Base-by-base conservation (phyloP, 2,329 filamentous ascomycete genomes). In the Penicillium sp. region DNA sequence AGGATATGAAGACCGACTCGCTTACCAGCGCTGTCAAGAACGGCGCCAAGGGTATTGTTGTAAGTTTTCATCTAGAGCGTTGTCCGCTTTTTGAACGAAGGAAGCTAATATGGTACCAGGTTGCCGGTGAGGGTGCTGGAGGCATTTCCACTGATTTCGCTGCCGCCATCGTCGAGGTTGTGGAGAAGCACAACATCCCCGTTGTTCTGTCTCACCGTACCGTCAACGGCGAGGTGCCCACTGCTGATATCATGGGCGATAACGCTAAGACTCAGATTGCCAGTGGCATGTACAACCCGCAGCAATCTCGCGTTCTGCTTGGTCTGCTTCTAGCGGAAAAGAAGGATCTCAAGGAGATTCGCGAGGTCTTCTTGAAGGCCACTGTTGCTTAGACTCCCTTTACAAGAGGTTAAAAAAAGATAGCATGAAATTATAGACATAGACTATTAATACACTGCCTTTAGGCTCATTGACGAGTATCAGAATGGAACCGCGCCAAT, bases 1-100 rank as follows among this genome's bases (percentile, higher is more conserved):
- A 66, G 58, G 65, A 67, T 43, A 67, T 67, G 64, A 58, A 57
- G 14, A 58, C 54, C 16, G 65, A 67, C 49, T 61, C 59, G 3
- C 49, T 67, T 5, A 64, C 60, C 21, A 57, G 54, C 34, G 57
- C 63, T 2, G 50, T 66, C 13, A 53, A 62, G 42, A 65, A 61
- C 24, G 63, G 65, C 8, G 64, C 60, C 2, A 62, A 67, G 60
- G 65, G 64, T 10, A 57, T 67, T 27, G 65, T 67, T 39, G 61
- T 66, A 59, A 29, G 62, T 65, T 24, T 1, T 5, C 6, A 14
- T 18, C n/a, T 18, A 22, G 9, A 13, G 5, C n/a, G 29, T 27
- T 13, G 1, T 7, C 9, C n/a, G 13, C 5, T 5, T 22, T 21
- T 5, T 42, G 11, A 49, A 34, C 13, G 9, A n/a, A 5, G 18